Percentiles rank a stretch among this genome's conserved stretches.
Evolutionary conservation across 805 yeast species (phyloP).

Genomic region (Sugiyamaella floridensis): DNA sequence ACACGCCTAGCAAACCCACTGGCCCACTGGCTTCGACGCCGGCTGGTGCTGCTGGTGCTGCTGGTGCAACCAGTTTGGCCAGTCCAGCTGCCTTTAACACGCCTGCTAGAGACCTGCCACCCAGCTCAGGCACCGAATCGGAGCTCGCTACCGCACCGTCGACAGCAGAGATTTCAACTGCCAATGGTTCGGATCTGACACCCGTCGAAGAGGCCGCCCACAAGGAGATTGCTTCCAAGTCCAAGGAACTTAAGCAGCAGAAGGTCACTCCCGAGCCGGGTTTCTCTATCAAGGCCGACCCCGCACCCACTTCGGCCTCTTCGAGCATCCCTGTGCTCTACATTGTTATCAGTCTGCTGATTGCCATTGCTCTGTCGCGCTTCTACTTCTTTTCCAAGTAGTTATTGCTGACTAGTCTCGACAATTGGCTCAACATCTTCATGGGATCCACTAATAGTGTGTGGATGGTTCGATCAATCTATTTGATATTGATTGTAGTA

Average conservation of each 20-base stretch:
- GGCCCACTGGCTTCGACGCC: background rate
- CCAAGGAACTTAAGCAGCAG: constrained; percentile 12
- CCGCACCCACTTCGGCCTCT: constrained; percentile 40
- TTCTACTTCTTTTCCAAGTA: background rate
- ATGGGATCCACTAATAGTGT: too few species aligned
- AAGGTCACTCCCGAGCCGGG: constrained; percentile 6
- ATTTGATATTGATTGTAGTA: too few species aligned
- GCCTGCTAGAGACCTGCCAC: background rate
- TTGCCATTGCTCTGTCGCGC: constrained; percentile 46
- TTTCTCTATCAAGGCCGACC: constrained; percentile 21
- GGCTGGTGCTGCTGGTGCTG: background rate
- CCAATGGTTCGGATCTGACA: background rate
- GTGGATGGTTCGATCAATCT: too few species aligned
- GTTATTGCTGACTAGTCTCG: background rate
- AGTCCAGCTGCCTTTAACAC: background rate
- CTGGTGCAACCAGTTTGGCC: background rate
- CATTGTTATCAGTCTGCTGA: constrained; percentile 48
- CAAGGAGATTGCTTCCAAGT: constrained; percentile 12
- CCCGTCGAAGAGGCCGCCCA: constrained; percentile 8
- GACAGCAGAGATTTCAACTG: background rate
- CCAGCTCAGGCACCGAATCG: background rate
- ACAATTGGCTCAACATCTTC: too few species aligned
- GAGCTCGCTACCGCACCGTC: background rate
- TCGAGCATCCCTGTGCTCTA: constrained; percentile 50
- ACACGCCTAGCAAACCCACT: constrained; percentile 4